Evolutionary conservation across 495 filamentous ascomycete genomes (phyloP), one percentile per base, ranked within the genome.

Genomic region (Penicillium subrubescens): DNA sequence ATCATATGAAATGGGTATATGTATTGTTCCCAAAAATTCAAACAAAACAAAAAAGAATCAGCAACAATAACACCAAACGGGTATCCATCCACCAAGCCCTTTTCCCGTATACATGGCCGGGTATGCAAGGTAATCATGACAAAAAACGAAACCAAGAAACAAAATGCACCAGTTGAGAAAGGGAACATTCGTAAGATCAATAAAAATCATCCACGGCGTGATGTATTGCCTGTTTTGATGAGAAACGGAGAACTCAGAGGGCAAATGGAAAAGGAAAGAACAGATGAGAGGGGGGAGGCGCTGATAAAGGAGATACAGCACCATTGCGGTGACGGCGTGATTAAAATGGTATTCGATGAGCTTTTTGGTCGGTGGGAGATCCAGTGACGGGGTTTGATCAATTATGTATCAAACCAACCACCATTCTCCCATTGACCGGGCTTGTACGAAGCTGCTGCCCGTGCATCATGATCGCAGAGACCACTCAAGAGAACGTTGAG

Each of bases 381-480:
- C 3, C 5, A 17, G 53, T 3, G n/a, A 15, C 14, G 31, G 15
- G 1, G 31, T 35, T 12, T 17, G 11, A 10, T 56, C 3, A 31
- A 37, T 21, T 21, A 58, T 3, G n/a, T 55, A 14, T 62, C 58
- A 59, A 92, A 91, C 87, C 88, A 92, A 5, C 90, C 90, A 11
- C 89, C 90, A 27, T 74, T 69, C 61, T 92, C 90, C 90, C 89
- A 92, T 58, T 87, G 63, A 0, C 90, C 90, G 2, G 86, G 79
- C 23, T 73, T 69, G 65, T 92, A 92, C 0, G 87, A 71, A 55
- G 80, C 81, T 21, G 67, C 69, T 17, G 80, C 65, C 54, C 89
- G 75, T 17, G 79, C 70, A 0, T 72, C 64, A 6, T 81, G 72
- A 53, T 87, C 77, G 15, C 77, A 72, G 23, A 91, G 84, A 0